Evolutionary conservation across 805 yeast genomes (phyloP).

Genomic region (Tetrapisispora fleetii): DNA sequence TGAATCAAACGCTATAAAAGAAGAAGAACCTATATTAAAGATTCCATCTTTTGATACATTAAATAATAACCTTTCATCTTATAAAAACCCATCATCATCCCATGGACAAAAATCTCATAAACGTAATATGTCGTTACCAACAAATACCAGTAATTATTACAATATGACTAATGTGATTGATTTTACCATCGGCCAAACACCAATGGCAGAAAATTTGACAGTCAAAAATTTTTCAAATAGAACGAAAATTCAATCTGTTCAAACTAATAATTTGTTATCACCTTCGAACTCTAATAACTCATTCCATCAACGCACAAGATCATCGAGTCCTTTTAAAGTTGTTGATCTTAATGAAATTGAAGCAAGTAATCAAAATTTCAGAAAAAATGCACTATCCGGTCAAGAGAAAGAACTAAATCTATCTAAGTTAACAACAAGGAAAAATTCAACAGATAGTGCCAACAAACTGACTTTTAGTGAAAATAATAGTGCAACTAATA

Average conservation of each 20-base stretch:
- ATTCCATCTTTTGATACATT: neutral
- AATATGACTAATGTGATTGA: conserved; percentile 18
- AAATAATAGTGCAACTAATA: conserved; percentile 19
- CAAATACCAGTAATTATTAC: conserved; percentile 7
- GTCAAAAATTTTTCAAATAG: neutral
- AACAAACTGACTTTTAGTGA: conserved; percentile 28
- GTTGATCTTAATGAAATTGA: conserved; percentile 23
- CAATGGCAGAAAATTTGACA: neutral
- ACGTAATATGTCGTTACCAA: conserved; percentile 4
- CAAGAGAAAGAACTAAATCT: neutral
- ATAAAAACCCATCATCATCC: neutral
- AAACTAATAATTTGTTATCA: neutral
- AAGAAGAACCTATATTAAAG: conserved; percentile 13
- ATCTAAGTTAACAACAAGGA: neutral
- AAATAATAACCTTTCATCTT: neutral
- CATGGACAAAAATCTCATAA: conserved; percentile 1
- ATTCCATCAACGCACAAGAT: neutral
- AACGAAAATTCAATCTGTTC: neutral
- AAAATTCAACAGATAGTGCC: conserved; percentile 5
- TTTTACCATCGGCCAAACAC: conserved; percentile 6
- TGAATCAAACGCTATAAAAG: conserved; percentile 19
- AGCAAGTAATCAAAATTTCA: conserved; percentile 6
- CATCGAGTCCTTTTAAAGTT: conserved; percentile 15
- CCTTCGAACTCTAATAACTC: neutral
- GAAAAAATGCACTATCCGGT: neutral